Conservation (phyloP, 805 yeast genomes). For the Monosporozyma servazzii region DNA sequence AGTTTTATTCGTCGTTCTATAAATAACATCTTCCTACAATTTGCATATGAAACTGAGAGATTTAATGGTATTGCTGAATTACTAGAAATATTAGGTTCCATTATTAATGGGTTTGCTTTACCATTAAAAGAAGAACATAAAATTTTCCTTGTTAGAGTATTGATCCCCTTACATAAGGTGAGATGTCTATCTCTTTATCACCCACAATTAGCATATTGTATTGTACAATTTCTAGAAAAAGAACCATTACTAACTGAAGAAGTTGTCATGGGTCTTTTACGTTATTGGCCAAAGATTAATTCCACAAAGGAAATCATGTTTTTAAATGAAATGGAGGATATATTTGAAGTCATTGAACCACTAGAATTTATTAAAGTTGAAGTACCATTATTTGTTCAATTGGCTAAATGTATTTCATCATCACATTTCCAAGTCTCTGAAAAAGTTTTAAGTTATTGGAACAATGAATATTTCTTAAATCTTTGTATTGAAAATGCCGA, state of each 20-base stretch:
- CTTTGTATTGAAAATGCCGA: slow-evolving; percentile 88
- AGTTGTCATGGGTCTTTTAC: slow-evolving; percentile 84
- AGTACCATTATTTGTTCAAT: slow-evolving; percentile 86
- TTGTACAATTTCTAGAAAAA: slow-evolving; percentile 91
- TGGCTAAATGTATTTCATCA: slow-evolving; percentile 86
- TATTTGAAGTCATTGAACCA: slow-evolving; percentile 93
- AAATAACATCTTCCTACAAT: slow-evolving; percentile 84
- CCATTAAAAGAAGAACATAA: slow-evolving; percentile 97
- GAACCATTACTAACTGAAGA: slow-evolving; percentile 90
- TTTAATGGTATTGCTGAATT: slow-evolving; percentile 94
- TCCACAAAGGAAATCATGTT: slow-evolving; percentile 95
- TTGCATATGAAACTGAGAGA: slow-evolving; percentile 88
- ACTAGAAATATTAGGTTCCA: slow-evolving; percentile 88
- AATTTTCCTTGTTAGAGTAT: slow-evolving; percentile 72
- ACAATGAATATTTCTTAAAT: slow-evolving; percentile 85
- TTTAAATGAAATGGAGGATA: slow-evolving; percentile 90
- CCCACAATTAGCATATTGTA: slow-evolving; percentile 94
- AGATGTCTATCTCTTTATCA: slow-evolving; percentile 83
- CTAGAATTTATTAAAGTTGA: slow-evolving; percentile 84
- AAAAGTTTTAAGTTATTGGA: slow-evolving; percentile 88
- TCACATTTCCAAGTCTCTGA: slow-evolving; percentile 97
- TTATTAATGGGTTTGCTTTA: slow-evolving; percentile 94
- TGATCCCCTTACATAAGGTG: slow-evolving; percentile 88
- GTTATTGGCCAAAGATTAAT: slow-evolving; percentile 95
- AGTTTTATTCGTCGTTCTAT: slow-evolving; percentile 87